A percentile compares a stretch with the other conserved stretches of the same genome.
phyloP scores from a whole-genome alignment of 345 rosid genomes.

The Corchorus capsularis region DNA sequence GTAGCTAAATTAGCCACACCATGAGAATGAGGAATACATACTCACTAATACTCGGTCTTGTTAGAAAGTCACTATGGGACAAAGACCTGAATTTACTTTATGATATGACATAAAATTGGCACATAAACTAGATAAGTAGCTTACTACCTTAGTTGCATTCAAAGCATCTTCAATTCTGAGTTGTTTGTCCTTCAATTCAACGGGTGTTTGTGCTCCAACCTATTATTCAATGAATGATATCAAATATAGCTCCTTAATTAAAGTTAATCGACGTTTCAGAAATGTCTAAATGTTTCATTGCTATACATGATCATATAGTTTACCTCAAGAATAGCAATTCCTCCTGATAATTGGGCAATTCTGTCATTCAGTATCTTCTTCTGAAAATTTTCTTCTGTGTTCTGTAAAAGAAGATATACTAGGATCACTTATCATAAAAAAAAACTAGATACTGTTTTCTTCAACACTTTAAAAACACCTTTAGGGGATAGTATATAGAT shows the following conservation, averaged over 20 bases:
- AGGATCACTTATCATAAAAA: neutral
- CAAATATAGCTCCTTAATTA: constrained; percentile 4
- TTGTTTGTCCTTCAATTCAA: constrained; percentile 91
- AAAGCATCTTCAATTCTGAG: constrained; percentile 87
- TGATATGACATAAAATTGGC: neutral
- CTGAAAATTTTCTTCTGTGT: constrained; percentile 63
- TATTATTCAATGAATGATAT: constrained; percentile 31
- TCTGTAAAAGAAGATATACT: constrained; percentile 43
- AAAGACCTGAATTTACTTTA: neutral
- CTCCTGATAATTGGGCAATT: constrained; percentile 82
- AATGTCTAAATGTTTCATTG: neutral
- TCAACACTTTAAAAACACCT: neutral
- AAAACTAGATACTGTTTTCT: neutral
- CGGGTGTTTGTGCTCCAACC: constrained; percentile 94
- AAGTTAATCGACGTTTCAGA: constrained; percentile 4
- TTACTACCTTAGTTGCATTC: constrained; percentile 85
- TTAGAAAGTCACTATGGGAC: neutral
- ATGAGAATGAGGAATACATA: neutral
- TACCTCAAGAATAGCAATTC: constrained; percentile 88
- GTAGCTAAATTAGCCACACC: neutral
- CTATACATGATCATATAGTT: constrained; percentile 4
- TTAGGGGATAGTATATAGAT: neutral
- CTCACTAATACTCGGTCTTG: neutral
- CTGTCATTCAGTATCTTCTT: constrained; percentile 86
- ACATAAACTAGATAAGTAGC: constrained; percentile 7